Evolutionary conservation across 2,329 filamentous ascomycete genomes (phyloP).

Genomic region (Colletotrichum tabaci): DNA sequence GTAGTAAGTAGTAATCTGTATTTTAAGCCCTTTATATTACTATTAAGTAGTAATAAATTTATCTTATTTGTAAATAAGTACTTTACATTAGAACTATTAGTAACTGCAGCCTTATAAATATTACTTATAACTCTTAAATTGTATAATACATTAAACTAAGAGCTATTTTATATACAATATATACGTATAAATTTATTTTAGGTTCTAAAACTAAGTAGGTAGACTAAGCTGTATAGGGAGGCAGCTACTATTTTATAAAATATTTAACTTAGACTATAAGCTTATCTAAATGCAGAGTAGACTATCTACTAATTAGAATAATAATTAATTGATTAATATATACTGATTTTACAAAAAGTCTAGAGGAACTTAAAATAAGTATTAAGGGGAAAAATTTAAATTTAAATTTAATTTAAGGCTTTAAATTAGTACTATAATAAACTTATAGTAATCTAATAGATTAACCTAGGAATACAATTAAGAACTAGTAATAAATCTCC

Average conservation of each 20-base stretch:
- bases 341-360: neutral
- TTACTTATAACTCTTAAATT: constrained; percentile 1
- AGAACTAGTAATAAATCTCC: neutral
- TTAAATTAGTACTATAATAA: constrained; percentile 17
- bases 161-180: neutral
- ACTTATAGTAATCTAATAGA: constrained; percentile 1
- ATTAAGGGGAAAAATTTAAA: constrained; percentile 4
- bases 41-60: neutral
- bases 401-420: constrained; percentile 6
- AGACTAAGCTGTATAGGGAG: neutral
- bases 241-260: neutral
- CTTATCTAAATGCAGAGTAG: neutral
- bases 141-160: neutral
- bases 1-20: neutral
- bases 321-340: constrained; percentile 1
- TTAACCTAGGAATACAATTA: neutral
- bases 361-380: constrained; percentile 2
- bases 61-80: neutral
- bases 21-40: neutral
- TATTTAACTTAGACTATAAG: neutral
- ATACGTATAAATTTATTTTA: neutral
- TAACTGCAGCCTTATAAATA: neutral
- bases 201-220: neutral
- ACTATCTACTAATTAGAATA: neutral
- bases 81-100: constrained; percentile 4